These are phyloP conservation scores for Dendrothele bispora DNA, from an alignment of 768 basidiomycete species.

Conservation along the genomic window DNA sequence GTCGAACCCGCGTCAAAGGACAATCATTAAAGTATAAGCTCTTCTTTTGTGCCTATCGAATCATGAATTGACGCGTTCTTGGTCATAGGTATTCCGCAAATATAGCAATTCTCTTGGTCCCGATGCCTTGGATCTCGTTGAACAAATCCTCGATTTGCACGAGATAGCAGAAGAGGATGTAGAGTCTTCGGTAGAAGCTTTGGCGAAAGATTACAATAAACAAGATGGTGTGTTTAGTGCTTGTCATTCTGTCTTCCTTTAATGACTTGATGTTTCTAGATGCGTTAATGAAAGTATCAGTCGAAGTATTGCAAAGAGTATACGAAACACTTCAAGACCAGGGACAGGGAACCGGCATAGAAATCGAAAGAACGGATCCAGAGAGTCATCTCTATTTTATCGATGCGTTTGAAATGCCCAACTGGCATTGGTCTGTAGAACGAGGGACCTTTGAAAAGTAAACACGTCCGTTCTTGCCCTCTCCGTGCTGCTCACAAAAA, in stretches of 20 bases:
- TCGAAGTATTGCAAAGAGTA: slow-evolving; percentile 65
- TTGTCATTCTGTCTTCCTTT: slow-evolving; percentile 3
- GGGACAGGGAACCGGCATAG: slow-evolving; percentile 46
- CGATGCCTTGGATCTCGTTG: slow-evolving; percentile 69
- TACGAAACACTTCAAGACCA: slow-evolving; percentile 75
- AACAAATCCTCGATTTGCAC: slow-evolving; percentile 68
- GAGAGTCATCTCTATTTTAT: slow-evolving; percentile 82
- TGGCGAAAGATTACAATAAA: slow-evolving; percentile 86
- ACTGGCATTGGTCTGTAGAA: slow-evolving; percentile 88
- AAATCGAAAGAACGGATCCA: slow-evolving; percentile 71
- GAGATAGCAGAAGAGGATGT: slow-evolving; percentile 70
- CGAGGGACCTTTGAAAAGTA: slow-evolving; percentile 88
- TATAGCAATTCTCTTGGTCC: slow-evolving; percentile 87
- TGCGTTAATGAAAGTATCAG: slow-evolving; percentile 80
- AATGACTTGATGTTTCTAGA: slow-evolving; percentile 38
- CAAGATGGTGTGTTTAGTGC: slow-evolving; percentile 86
- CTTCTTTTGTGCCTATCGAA: neutral
- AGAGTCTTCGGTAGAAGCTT: slow-evolving; percentile 73
- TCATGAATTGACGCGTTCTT: neutral
- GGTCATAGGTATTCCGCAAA: slow-evolving; percentile 76
- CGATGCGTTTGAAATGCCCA: slow-evolving; percentile 94
- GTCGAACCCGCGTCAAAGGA: neutral
- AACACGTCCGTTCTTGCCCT: neutral
- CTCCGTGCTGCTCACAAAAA: neutral
- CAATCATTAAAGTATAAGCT: neutral